Evolutionary conservation across 2,329 filamentous ascomycete genomes (phyloP).

Genomic region (Xylaria sp.): DNA sequence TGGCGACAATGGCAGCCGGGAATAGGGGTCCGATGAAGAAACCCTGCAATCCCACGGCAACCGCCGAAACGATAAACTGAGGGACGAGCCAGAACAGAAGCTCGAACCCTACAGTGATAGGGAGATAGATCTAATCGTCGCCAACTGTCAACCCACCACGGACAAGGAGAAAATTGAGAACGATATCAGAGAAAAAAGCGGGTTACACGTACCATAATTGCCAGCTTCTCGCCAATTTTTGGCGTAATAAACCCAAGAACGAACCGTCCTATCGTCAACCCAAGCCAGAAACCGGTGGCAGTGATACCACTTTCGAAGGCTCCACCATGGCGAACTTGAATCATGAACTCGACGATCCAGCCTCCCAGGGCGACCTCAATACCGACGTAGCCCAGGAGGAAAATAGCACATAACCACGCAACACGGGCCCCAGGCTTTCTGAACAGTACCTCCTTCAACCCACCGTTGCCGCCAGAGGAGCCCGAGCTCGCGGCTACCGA

Average conservation of each 20-base stretch:
- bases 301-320: constrained; percentile 78
- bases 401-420: constrained; percentile 77
- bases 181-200: neutral
- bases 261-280: constrained; percentile 77
- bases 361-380: constrained; percentile 80
- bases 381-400: constrained; percentile 81
- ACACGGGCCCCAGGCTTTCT: constrained; percentile 59
- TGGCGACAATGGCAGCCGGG: constrained; percentile 75
- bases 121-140: constrained; percentile 66
- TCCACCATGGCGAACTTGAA: constrained; percentile 74
- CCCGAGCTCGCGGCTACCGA: constrained; percentile 45
- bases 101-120: constrained; percentile 71
- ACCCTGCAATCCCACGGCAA: constrained; percentile 77
- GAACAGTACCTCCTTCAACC: constrained; percentile 55
- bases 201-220: constrained; percentile 57
- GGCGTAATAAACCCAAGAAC: constrained; percentile 80
- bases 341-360: constrained; percentile 89
- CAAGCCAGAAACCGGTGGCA: constrained; percentile 84
- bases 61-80: constrained; percentile 77
- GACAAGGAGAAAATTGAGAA: neutral
- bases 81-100: constrained; percentile 86
- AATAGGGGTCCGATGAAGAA: constrained; percentile 86
- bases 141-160: neutral
- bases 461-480: constrained; percentile 40
- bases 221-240: constrained; percentile 73